phyloP scores from a whole-genome alignment of 345 rosid genomes.

The Adansonia digitata region DNA sequence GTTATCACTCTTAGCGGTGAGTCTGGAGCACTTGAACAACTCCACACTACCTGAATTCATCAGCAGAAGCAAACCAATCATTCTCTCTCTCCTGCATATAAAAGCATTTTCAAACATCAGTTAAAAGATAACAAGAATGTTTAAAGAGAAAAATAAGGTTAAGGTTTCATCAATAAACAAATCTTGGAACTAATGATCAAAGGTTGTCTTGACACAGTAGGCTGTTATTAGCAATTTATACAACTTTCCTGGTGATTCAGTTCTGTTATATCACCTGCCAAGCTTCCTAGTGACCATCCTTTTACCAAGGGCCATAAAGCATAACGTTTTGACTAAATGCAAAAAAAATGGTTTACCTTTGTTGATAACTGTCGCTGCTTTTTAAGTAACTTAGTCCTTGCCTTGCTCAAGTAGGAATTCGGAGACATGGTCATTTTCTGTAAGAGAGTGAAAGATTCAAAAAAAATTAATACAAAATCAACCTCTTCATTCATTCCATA shows the following conservation, averaged over 20 bases:
- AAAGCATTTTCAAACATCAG: neutral
- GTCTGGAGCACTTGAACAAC: neutral
- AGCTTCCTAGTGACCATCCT: neutral
- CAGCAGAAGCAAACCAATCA: neutral
- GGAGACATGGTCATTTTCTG: slow-evolving; percentile 9
- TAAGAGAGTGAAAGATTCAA: neutral
- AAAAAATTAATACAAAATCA: neutral
- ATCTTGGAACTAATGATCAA: neutral
- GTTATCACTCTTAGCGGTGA: neutral
- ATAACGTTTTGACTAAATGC: neutral
- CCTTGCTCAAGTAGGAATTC: slow-evolving; percentile 13
- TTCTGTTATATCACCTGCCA: neutral
- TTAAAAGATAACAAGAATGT: neutral
- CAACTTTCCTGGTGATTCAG: neutral
- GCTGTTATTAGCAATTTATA: neutral
- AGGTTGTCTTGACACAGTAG: too few species aligned
- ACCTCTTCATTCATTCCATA: neutral
- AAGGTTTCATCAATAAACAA: neutral
- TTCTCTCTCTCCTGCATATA: neutral
- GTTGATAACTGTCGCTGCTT: neutral
- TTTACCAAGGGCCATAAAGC: neutral
- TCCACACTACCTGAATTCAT: neutral
- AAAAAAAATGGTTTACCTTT: neutral
- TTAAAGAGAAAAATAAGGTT: neutral
- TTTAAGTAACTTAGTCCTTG: slow-evolving; percentile 11